Evolutionary conservation across 768 basidiomycete genomes (phyloP).

Genomic region (Crepidotus variabilis): DNA sequence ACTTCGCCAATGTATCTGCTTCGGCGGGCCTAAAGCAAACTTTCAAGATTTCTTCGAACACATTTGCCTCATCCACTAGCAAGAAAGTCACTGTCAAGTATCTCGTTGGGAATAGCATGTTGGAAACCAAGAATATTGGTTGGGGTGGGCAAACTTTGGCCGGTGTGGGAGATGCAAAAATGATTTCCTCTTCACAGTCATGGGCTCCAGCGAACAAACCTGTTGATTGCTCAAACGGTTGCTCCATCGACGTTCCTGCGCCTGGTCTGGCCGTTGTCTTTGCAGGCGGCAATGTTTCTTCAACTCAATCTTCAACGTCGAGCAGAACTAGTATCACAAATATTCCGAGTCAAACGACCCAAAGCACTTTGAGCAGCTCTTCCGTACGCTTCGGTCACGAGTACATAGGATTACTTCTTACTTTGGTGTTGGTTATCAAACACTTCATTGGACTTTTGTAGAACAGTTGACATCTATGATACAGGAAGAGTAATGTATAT

Average conservation of each 20-base stretch:
- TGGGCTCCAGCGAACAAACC: slow-evolving; percentile 34
- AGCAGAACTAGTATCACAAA: not conserved
- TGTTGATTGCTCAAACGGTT: slow-evolving; percentile 39
- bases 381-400: no score
- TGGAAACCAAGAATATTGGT: slow-evolving; percentile 50
- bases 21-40: slow-evolving; percentile 21
- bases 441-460: no score
- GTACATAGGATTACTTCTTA: no score
- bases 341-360: not conserved
- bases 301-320: not conserved
- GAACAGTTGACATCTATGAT: not conserved
- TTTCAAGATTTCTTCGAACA: slow-evolving; percentile 34
- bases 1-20: slow-evolving; percentile 41
- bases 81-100: slow-evolving; percentile 40
- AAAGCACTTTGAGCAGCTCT: not conserved
- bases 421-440: no score
- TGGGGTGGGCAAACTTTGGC: slow-evolving; percentile 57
- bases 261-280: slow-evolving; percentile 49
- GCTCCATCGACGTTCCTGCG: slow-evolving; percentile 42
- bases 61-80: slow-evolving; percentile 18
- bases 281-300: slow-evolving; percentile 14
- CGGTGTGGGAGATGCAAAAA: slow-evolving; percentile 35
- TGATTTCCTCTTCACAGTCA: slow-evolving; percentile 24
- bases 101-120: slow-evolving; percentile 40
- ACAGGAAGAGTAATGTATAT: not conserved